Conservation (phyloP, 2,329 filamentous ascomycete genomes). For the Orbilia blumenaviensis region DNA sequence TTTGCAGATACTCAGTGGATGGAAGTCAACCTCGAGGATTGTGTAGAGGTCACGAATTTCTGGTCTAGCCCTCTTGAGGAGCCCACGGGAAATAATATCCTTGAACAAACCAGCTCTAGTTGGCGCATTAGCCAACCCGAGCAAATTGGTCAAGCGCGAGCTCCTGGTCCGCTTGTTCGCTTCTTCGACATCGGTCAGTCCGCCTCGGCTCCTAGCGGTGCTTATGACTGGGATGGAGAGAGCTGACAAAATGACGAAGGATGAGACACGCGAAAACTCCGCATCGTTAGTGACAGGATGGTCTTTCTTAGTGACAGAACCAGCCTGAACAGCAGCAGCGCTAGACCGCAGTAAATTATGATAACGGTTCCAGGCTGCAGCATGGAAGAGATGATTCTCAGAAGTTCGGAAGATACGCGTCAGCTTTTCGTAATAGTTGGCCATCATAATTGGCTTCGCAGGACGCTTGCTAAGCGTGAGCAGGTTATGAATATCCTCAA, state of each 20-base stretch:
- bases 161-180: slow-evolving; percentile 95
- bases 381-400: slow-evolving; percentile 99
- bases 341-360: slow-evolving; percentile 96
- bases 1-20: slow-evolving; percentile 97
- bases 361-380: slow-evolving; percentile 95
- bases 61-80: slow-evolving; percentile 88
- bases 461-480: slow-evolving; percentile 97
- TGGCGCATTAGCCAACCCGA: slow-evolving; percentile 89
- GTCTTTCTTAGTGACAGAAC: slow-evolving; percentile 90
- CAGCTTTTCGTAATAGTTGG: slow-evolving; percentile 99
- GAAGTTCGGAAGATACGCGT: slow-evolving; percentile 98
- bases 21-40: slow-evolving; percentile 98
- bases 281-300: slow-evolving; percentile 89
- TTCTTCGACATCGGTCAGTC: slow-evolving; percentile 95
- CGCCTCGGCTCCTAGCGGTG: slow-evolving; percentile 93
- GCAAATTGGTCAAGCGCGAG: slow-evolving; percentile 90
- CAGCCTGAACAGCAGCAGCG: slow-evolving; percentile 79
- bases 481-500: slow-evolving; percentile 98
- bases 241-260: slow-evolving; percentile 92
- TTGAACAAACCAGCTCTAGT: slow-evolving; percentile 92
- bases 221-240: slow-evolving; percentile 99
- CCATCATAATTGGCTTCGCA: slow-evolving; percentile 99
- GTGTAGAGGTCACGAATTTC: slow-evolving; percentile 98
- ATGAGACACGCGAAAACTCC: slow-evolving; percentile 92
- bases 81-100: slow-evolving; percentile 91